These are phyloP conservation scores for Euptelea pleiosperma DNA, from an alignment of 164 flowering plant species.

Conservation along the genomic window DNA sequence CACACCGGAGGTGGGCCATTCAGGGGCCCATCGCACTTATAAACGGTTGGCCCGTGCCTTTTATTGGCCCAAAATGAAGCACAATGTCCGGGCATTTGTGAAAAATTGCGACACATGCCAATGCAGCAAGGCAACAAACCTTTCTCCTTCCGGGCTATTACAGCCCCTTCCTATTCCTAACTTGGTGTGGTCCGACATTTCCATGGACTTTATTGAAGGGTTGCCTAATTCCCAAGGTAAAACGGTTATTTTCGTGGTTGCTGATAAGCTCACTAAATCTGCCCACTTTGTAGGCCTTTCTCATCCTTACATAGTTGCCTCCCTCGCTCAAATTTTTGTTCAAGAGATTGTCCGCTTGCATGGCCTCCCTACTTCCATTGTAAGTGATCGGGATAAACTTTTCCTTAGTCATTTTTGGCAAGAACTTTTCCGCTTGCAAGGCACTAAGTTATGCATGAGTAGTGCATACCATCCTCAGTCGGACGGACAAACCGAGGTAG, in stretches of 20 bases:
- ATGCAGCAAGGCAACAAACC: background rate
- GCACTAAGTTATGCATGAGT: background rate
- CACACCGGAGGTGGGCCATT: too few relatives aligned
- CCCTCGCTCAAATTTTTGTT: background rate
- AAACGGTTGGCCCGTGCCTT: background rate
- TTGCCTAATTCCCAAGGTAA: background rate
- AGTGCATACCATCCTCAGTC: background rate
- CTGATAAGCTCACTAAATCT: background rate
- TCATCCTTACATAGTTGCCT: background rate
- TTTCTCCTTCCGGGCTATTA: background rate
- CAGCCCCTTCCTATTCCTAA: background rate
- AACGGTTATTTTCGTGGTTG: background rate
- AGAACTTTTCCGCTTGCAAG: background rate
- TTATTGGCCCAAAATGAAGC: background rate
- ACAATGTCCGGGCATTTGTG: background rate
- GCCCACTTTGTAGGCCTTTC: background rate
- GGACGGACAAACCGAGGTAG: background rate
- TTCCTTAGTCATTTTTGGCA: background rate
- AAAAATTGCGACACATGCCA: background rate
- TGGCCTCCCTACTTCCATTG: background rate
- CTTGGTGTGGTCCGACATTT: background rate
- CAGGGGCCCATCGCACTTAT: background rate
- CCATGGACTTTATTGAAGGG: background rate
- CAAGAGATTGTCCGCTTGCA: background rate
- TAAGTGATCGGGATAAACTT: background rate